Conservation (phyloP, 306 rosid genomes). For the Trifolium dubium region DNA sequence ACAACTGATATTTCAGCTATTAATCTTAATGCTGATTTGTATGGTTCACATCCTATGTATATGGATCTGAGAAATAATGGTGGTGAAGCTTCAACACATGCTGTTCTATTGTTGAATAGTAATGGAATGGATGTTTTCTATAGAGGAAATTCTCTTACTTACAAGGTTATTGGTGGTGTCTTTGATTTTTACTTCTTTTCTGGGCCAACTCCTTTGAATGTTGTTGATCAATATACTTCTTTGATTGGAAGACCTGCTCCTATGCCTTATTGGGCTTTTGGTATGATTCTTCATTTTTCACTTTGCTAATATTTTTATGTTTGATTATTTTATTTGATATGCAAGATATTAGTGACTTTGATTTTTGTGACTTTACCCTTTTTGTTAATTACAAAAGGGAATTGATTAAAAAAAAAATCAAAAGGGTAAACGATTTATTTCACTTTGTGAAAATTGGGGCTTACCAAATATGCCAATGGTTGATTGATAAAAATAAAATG, state of each 20-base stretch:
- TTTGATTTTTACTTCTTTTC: conserved; percentile 92
- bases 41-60: conserved; percentile 90
- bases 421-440: too few relatives aligned
- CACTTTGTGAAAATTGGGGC: not conserved
- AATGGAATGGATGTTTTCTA: conserved; percentile 97
- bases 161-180: conserved; percentile 88
- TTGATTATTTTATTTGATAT: not conserved
- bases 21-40: conserved; percentile 85
- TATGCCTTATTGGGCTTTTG: conserved; percentile 99
- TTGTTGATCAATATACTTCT: conserved; percentile 91
- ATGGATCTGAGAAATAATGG: conserved; percentile 83
- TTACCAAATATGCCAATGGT: not conserved
- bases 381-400: not conserved
- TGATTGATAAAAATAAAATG: not conserved
- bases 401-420: not conserved
- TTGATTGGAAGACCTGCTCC: conserved; percentile 94
- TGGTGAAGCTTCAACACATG: conserved; percentile 73
- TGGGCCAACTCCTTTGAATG: conserved; percentile 79
- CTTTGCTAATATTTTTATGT: not conserved
- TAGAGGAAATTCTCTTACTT: conserved; percentile 74
- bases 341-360: not conserved
- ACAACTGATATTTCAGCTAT: conserved; percentile 83
- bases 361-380: conserved; percentile 14
- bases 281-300: conserved; percentile 50
- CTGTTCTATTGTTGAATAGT: conserved; percentile 83